phyloP scores from a whole-genome alignment of 345 rosid genomes.

The Tarenaya hassleriana region DNA sequence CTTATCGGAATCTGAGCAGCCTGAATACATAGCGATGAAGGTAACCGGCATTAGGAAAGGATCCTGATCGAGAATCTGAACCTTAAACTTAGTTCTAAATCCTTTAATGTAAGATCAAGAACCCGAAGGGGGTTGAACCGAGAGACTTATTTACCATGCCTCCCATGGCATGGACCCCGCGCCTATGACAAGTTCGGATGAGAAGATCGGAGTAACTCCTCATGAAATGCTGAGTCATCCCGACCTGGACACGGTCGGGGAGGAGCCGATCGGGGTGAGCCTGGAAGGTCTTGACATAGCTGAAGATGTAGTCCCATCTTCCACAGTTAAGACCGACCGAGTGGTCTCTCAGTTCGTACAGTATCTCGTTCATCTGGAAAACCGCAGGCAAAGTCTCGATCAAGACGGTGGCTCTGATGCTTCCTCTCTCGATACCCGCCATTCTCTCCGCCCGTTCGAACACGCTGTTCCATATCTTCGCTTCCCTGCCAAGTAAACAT shows the following conservation, averaged over 20 bases:
- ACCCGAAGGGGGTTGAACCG: no score
- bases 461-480: constrained; percentile 84
- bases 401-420: constrained; percentile 78
- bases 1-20: constrained; percentile 92
- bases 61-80: neutral
- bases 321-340: constrained; percentile 89
- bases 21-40: constrained; percentile 34
- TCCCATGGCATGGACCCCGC: constrained; percentile 94
- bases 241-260: constrained; percentile 75
- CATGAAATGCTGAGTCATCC: constrained; percentile 95
- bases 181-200: constrained; percentile 75
- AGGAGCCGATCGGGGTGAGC: constrained; percentile 71
- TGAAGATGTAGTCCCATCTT: constrained; percentile 93
- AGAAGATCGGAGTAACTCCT: constrained; percentile 89
- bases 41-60: neutral
- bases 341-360: constrained; percentile 77
- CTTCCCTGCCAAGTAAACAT: constrained; percentile 57
- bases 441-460: constrained; percentile 82
- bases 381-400: constrained; percentile 90
- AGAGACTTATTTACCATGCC: constrained; percentile 59
- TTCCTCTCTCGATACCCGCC: constrained; percentile 78
- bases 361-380: constrained; percentile 92
- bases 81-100: no score
- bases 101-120: no score
- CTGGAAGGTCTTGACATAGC: constrained; percentile 92